phyloP scores from a whole-genome alignment of 75 land plant species.

The Azolla pinnata region DNA sequence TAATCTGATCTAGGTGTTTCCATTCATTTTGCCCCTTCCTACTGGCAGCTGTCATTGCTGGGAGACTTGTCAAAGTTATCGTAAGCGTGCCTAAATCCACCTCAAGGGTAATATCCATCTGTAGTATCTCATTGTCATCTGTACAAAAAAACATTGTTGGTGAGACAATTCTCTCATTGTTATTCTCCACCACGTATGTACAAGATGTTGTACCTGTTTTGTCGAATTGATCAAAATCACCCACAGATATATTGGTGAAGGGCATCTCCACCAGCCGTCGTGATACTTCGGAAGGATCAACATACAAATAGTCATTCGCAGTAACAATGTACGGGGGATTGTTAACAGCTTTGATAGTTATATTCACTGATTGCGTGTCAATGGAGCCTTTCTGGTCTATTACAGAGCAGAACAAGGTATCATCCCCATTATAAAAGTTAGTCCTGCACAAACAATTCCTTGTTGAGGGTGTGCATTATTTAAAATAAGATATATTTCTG shows the following conservation, averaged over 20 bases:
- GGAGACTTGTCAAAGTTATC: background rate
- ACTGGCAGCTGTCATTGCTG: slow-evolving; percentile 3
- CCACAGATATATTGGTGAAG: background rate
- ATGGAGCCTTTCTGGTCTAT: background rate
- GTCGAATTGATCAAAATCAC: slow-evolving; percentile 1
- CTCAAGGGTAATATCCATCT: background rate
- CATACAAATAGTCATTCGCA: background rate
- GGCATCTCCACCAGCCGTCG: background rate
- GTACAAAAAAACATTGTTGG: too few relatives aligned
- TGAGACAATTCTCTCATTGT: too few relatives aligned
- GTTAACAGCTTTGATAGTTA: background rate
- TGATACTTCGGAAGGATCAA: background rate
- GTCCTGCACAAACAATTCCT: background rate
- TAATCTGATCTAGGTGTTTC: background rate
- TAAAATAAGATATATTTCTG: too few relatives aligned
- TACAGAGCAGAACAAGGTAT: background rate
- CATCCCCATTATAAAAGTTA: background rate
- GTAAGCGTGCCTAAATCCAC: background rate
- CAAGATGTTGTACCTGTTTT: slow-evolving; percentile 3
- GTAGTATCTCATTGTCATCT: background rate
- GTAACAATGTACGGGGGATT: background rate
- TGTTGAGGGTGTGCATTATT: too few relatives aligned
- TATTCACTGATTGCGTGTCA: background rate
- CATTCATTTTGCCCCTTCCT: background rate
- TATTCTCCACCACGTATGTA: too few relatives aligned